Evolutionary conservation across 2,329 filamentous ascomycete genomes (phyloP), one percentile per base, ranked within the genome.

Genomic region (Xylariaceae sp.): DNA sequence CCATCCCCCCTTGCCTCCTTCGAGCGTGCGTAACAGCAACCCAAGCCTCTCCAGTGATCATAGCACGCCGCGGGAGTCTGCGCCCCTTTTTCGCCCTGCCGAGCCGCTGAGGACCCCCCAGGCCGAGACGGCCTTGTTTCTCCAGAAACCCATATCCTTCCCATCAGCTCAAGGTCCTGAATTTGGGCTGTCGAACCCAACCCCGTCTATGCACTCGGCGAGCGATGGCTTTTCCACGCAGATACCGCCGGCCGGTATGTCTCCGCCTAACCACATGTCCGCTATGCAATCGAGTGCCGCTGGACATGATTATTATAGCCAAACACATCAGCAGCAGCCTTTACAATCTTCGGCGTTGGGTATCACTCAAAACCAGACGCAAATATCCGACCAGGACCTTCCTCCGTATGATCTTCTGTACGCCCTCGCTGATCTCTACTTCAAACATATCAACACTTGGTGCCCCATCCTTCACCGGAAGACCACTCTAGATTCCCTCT

Each of bases 391-490:
- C 61, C 79, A 85, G 47, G 86, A 88, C 53, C 78, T 91, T 26
- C 87, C 87, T 1, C 87, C 87, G 1, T 89, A 89, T 62, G 86
- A 89, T 65, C 72, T 90, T 5, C 72, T 90, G 0, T 90, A 89
- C 63, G 79, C 84, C 2, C 71, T 91, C 10, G 86, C 87, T 6
- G 87, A 90, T 62, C 76, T 90, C 0, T 91, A 89, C 67, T 91
- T 91, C 65, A 88, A 89, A 58, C 84, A 90, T 64, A 82, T 90
- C 67, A 89, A 90, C 64, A 87, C 86, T 0, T 91, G 87, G 86
- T 95, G 90, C 67, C 91, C 92, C 0, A 94, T 96, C 21, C 75
- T 96, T n/a, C 89, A 96, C 70, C 83, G 89, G 19, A 85, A 88
- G 65, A 85, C 87, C 3, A 95, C 90, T 0, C 71, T 96, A 8